Evolutionary conservation across 805 yeast genomes (phyloP).

Genomic region (Zygotorulaspora danielsina): DNA sequence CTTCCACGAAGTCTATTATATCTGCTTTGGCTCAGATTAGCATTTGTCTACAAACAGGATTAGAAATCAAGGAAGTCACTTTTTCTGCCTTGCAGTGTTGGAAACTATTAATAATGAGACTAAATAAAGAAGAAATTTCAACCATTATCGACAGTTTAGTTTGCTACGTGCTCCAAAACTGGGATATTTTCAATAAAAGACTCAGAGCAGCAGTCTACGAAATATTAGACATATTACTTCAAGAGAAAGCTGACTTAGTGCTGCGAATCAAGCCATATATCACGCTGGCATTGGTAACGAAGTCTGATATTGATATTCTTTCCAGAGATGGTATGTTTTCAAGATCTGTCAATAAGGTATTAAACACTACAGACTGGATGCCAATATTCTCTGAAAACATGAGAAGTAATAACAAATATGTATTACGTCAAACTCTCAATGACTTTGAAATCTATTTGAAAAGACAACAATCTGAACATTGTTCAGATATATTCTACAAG

Average conservation of each 20-base stretch:
- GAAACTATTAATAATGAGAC: constrained; percentile 52
- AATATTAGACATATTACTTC: constrained; percentile 40
- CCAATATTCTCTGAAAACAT: constrained; percentile 29
- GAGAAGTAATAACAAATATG: constrained; percentile 42
- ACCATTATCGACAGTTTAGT: constrained; percentile 70
- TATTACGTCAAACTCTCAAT: constrained; percentile 64
- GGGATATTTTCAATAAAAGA: constrained; percentile 47
- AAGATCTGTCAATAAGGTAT: constrained; percentile 40
- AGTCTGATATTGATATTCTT: constrained; percentile 46
- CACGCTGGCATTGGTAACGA: constrained; percentile 68
- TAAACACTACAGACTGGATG: constrained; percentile 23
- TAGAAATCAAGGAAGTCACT: constrained; percentile 60
- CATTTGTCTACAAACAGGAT: constrained; percentile 76
- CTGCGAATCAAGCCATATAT: constrained; percentile 37
- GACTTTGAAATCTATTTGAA: constrained; percentile 55
- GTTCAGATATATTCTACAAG: constrained; percentile 41
- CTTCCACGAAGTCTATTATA: constrained; percentile 50
- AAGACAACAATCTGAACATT: constrained; percentile 45
- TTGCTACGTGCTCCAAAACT: constrained; percentile 67
- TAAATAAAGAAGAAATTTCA: constrained; percentile 53
- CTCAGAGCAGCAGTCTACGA: constrained; percentile 50
- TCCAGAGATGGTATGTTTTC: constrained; percentile 51
- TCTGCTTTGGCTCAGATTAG: constrained; percentile 80
- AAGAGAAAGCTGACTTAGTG: constrained; percentile 18
- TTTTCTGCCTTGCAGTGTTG: constrained; percentile 63